These are phyloP conservation scores for Pyrus hybrid DNA, from an alignment of 331 rosid genomes.

Conservation along the genomic window DNA sequence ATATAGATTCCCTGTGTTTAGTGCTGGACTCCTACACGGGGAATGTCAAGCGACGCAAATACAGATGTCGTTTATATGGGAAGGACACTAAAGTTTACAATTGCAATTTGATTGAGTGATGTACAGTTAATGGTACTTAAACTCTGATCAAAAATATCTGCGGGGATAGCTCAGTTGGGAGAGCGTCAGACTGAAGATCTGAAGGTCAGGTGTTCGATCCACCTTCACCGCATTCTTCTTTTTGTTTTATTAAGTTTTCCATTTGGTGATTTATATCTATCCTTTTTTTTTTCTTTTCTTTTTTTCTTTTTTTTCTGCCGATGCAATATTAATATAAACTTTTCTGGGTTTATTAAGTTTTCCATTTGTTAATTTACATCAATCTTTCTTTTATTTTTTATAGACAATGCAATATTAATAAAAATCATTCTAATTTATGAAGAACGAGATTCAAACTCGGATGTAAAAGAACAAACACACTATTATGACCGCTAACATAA, in stretches of 20 bases:
- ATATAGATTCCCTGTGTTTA: no score
- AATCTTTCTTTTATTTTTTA: no score
- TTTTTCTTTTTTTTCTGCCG: not conserved
- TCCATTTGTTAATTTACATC: no score
- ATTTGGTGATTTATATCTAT: not conserved
- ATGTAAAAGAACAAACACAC: rapidly evolving
- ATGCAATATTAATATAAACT: not conserved
- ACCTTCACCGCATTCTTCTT: slow-evolving; percentile 45
- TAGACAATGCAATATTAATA: no score
- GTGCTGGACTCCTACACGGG: not conserved
- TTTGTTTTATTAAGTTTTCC: not conserved
- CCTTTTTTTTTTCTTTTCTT: no score
- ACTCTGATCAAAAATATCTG: not conserved
- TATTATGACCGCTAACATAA: rapidly evolving
- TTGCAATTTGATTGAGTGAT: no score
- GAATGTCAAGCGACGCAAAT: not conserved
- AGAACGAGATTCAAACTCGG: rapidly evolving
- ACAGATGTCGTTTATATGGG: not conserved
- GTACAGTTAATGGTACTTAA: rapidly evolving
- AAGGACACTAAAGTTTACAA: not conserved
- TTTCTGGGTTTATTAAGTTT: no score
- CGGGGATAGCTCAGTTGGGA: slow-evolving; percentile 14
- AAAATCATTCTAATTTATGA: rapidly evolving
- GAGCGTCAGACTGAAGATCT: slow-evolving; percentile 31
- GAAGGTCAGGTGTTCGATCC: slow-evolving; percentile 79